phyloP scores from a whole-genome alignment of 2,329 filamentous ascomycete species.

The Xylariaceae sp. region DNA sequence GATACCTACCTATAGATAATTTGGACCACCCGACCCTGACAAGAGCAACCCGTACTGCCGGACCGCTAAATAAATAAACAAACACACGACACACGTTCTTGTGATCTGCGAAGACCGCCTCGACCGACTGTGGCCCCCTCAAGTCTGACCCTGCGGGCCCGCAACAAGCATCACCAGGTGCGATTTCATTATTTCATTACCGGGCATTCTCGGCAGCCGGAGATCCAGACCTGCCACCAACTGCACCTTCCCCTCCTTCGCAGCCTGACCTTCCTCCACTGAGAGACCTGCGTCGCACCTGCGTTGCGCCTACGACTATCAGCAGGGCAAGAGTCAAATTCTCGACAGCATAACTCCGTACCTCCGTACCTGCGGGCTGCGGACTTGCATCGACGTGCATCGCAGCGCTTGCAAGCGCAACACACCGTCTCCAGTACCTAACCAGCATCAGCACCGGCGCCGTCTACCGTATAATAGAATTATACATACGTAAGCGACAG shows the following conservation, averaged over 20 bases:
- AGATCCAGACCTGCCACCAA: conserved; percentile 20
- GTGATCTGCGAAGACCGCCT: background rate
- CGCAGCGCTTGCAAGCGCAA: conserved; percentile 13
- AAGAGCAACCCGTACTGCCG: background rate
- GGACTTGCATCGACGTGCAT: conserved; percentile 20
- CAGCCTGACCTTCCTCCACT: conserved; percentile 8
- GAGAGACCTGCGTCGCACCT: conserved; percentile 10
- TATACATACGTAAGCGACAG: background rate
- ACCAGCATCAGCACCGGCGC: too few relatives aligned
- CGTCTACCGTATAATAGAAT: too few relatives aligned
- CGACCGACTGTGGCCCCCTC: background rate
- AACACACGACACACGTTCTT: background rate
- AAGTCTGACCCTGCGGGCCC: conserved; percentile 10
- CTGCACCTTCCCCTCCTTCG: background rate
- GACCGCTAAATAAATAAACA: too few relatives aligned
- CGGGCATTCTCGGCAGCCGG: background rate
- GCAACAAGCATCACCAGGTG: conserved; percentile 8
- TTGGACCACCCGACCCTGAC: background rate
- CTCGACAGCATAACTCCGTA: conserved; percentile 3
- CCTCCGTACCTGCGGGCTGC: conserved; percentile 2
- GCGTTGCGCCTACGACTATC: conserved; percentile 8
- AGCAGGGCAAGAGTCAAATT: conserved; percentile 15
- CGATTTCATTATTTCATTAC: conserved; percentile 8
- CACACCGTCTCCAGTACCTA: background rate
- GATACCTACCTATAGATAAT: conserved; percentile 6